phyloP scores from a whole-genome alignment of 2,329 filamentous ascomycete genomes.

The Penicillium decumbens region DNA sequence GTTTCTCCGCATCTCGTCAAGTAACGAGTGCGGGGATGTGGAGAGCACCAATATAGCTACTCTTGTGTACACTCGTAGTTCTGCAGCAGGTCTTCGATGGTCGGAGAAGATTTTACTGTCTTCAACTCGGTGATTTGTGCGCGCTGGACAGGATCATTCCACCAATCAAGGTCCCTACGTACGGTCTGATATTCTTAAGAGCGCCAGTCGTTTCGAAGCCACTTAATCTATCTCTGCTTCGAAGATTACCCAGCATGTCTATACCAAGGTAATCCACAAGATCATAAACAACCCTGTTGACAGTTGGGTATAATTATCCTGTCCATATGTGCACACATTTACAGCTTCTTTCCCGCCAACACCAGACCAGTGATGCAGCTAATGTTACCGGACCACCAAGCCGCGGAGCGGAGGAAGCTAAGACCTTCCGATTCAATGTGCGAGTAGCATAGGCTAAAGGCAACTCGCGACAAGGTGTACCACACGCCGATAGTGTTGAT shows the following conservation, averaged over 20 bases:
- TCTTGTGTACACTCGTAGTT: no score
- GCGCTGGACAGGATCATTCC: no score
- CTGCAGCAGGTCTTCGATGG: no score
- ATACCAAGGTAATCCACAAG: no score
- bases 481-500: conserved; percentile 37
- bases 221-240: background rate
- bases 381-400: conserved; percentile 40
- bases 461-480: conserved; percentile 36
- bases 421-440: conserved; percentile 27
- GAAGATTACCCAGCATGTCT: background rate
- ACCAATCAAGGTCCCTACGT: no score
- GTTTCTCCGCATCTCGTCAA: no score
- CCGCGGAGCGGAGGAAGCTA: conserved; percentile 34
- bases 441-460: conserved; percentile 34
- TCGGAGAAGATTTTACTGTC: no score
- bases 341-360: conserved; percentile 32
- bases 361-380: conserved; percentile 38
- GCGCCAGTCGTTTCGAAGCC: background rate
- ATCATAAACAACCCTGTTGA: background rate
- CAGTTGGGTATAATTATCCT: background rate
- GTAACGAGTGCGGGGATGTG: no score
- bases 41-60: no score
- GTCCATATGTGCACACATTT: background rate
- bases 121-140: no score
- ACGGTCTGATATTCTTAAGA: no score